A percentile compares a stretch with the other conserved stretches of the same genome.
Conservation (phyloP, 352 stramenopile species). For the Halophytophthora batemanensis region DNA sequence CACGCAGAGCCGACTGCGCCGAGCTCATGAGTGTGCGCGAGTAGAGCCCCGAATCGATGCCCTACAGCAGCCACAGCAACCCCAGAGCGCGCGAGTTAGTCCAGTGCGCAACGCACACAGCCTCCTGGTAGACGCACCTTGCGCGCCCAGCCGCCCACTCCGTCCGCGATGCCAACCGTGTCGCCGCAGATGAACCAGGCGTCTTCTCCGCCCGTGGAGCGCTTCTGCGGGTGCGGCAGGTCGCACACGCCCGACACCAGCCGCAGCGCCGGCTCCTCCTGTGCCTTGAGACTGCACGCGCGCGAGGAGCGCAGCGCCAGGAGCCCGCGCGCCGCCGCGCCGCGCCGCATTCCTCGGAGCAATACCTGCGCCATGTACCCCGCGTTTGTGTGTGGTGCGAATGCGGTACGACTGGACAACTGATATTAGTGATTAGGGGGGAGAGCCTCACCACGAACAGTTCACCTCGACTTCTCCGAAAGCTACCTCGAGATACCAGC, state of each 20-base stretch:
- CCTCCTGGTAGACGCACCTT: constrained; percentile 36
- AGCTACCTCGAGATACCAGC: too few relatives aligned
- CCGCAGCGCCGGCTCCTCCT: constrained; percentile 26
- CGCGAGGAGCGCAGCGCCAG: background rate
- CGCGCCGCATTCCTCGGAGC: constrained; percentile 2
- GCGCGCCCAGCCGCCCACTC: constrained; percentile 82
- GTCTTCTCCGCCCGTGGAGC: constrained; percentile 79
- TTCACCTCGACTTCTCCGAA: too few relatives aligned
- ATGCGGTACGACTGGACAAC: too few relatives aligned
- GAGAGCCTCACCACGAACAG: too few relatives aligned
- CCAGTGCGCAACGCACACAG: too few relatives aligned
- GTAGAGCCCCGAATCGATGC: constrained; percentile 87
- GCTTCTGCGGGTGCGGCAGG: constrained; percentile 83
- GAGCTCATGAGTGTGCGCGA: constrained; percentile 78
- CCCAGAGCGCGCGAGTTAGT: constrained; percentile 1
- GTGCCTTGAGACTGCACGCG: constrained; percentile 17
- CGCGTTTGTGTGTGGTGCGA: background rate
- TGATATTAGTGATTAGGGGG: too few relatives aligned
- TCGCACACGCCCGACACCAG: constrained; percentile 68
- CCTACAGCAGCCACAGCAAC: constrained; percentile 23
- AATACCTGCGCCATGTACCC: constrained; percentile 1
- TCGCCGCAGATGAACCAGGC: constrained; percentile 79
- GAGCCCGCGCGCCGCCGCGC: background rate
- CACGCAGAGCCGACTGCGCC: constrained; percentile 22
- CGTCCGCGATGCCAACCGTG: constrained; percentile 82